Evolutionary conservation across 305 asterid species (phyloP).

Genomic region (Coffea humblotiana): DNA sequence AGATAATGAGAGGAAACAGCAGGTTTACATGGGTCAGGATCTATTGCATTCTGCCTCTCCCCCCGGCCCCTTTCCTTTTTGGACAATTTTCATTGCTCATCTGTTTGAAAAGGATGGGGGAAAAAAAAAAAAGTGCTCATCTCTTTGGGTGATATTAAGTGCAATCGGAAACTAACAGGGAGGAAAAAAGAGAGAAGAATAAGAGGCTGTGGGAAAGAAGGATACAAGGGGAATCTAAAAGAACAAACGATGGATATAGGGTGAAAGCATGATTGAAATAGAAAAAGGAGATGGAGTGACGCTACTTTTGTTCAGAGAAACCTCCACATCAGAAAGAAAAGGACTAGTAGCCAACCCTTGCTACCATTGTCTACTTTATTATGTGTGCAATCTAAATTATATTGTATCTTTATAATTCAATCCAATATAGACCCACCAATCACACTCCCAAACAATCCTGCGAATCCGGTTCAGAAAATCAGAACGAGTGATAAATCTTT

Average conservation of each 20-base stretch:
- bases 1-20: background rate
- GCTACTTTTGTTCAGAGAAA: conserved; percentile 7
- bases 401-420: conserved; percentile 7
- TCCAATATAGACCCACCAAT: conserved; percentile 7
- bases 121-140: background rate
- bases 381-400: conserved; percentile 14
- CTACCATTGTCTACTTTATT: conserved; percentile 22
- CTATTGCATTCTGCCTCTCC: background rate
- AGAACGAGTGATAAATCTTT: background rate
- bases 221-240: background rate
- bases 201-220: background rate
- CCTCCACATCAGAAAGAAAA: conserved; percentile 26
- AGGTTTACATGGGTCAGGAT: background rate
- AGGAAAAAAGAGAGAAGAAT: background rate
- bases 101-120: background rate
- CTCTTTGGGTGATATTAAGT: background rate
- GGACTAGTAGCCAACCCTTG: conserved; percentile 35
- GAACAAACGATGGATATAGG: too few species aligned
- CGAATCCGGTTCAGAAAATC: conserved; percentile 17
- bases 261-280: background rate
- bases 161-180: background rate
- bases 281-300: background rate
- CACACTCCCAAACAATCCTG: conserved; percentile 8
- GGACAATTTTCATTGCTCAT: background rate
- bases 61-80: background rate